Percentiles rank a stretch among this genome's conserved stretches.
These are phyloP conservation scores for Saccharomycopsis vini DNA, from an alignment of 805 yeast species.

Conservation along the genomic window DNA sequence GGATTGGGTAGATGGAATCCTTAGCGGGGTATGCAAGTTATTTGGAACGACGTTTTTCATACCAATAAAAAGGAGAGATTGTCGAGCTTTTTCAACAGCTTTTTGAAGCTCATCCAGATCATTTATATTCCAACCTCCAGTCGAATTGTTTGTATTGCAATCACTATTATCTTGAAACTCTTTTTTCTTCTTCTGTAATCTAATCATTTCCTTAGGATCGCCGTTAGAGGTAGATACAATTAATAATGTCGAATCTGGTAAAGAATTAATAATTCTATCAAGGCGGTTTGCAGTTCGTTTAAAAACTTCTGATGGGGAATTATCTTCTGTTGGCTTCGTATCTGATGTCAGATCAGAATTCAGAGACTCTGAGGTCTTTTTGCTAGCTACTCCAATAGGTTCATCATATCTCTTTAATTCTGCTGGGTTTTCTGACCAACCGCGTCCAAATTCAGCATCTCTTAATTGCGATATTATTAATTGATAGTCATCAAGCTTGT, in stretches of 20 bases:
- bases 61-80: constrained; percentile 50
- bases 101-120: constrained; percentile 38
- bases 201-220: constrained; percentile 41
- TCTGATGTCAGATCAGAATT: background rate
- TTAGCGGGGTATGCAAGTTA: too few relatives aligned
- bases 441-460: background rate
- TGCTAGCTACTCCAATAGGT: too few relatives aligned
- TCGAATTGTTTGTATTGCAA: too few relatives aligned
- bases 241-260: constrained; percentile 54
- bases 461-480: constrained; percentile 47
- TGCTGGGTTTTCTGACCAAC: constrained; percentile 21
- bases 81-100: constrained; percentile 46
- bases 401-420: background rate
- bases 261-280: constrained; percentile 35
- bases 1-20: too few relatives aligned
- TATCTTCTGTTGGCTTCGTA: too few relatives aligned
- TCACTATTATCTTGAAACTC: constrained; percentile 36
- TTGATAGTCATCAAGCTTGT: constrained; percentile 33
- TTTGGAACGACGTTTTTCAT: too few relatives aligned
- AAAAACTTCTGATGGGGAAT: constrained; percentile 21
- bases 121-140: constrained; percentile 42
- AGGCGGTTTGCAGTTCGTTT: constrained; percentile 37
- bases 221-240: constrained; percentile 58
- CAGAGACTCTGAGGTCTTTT: background rate
- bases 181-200: constrained; percentile 36